Evolutionary conservation across 1,284 basidiomycete genomes (phyloP), one percentile per base, ranked within the genome.

Genomic region (Xerocomus minutiporus): DNA sequence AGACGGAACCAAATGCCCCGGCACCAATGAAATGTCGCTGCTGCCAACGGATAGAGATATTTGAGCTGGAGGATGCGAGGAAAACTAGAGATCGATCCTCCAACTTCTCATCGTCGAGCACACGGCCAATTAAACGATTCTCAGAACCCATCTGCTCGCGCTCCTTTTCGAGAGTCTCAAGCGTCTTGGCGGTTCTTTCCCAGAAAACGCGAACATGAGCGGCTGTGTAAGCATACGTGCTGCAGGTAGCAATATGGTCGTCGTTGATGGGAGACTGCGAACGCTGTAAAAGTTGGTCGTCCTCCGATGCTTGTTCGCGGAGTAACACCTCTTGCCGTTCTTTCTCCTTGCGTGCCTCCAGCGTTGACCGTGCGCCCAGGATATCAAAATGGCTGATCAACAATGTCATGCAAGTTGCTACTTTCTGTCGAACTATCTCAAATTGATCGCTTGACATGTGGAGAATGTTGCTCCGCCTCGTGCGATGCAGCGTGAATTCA

Each of bases 341-440:
- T 66, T 91, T 91, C 73, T 96, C 92, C 61, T 82, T 81, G 67
- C 87, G 86, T n/a, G 93, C 93, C 66, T 96, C 93, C 48, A 88
- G 74, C 47, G 81, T 91, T 9, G 91, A 92, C 52, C 94, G 80
- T 2, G 96, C 96, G 13, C 96, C 93, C 20, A 99, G 81, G 60
- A 99, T 96, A 71, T 99, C 97, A 68, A 99, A 99, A 70, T 99
- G 97, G 54, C 88, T 88, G 65, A 98, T 96, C 50, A 99, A 81
- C 23, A 99, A 80, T 0, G 92, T 94, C 85, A 99, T 97, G 67
- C 97, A 98, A 63, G 82, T 91, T 15, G 94, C 95, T 17, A 99
- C 96, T 70, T 95, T 96, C 61, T 88, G 85, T 42, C 92, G 81
- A 36, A 99, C 77, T 72, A 92, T 81, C 57, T 90, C 84, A 68